Base-by-base conservation (phyloP, 192 early-diverging fungal species). In the Entomortierella parvispora region DNA sequence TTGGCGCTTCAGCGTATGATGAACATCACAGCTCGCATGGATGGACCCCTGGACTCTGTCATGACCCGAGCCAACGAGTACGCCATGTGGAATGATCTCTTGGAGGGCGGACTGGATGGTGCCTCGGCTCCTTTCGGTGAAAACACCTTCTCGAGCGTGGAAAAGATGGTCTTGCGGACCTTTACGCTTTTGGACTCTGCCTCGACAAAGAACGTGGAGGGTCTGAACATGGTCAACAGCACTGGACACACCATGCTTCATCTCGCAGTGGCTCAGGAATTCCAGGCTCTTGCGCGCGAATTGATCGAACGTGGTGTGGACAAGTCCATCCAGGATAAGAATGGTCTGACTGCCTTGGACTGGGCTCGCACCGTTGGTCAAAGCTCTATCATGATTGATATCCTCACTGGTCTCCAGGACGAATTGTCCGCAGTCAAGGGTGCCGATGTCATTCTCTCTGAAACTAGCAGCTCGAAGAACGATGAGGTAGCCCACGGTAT, bases 191-290 rank as follows among this genome's bases (percentile, higher is more conserved):
- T 76, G 34, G 71, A 76, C 29, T 50, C 65, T 2, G 63, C 64
- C 25, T 40, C 59, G 15, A 15, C 22, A 64, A 62, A 67, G 71
- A 68, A 76, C 34, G 23, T 52, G 25, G 71, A 76, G 34, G 59
- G 71, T 42, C 26, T 76, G 22, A 60, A 51, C 42, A 55, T 76
- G 29, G 46, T 43, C 40, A 76, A 76, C 65, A 50, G 23, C 53
- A 76, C 71, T 42, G 71, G 71, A 18, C 71, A 76, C 31, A 67
- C 64, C 18, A 68, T 76, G 71, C 65, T 76, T 34, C 71, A 76
- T 50, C 71, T 76, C 53, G 64, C 71, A 0, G 65, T 76, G 44
- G 50, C 64, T 14, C 53, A 68, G 2, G 65, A 77, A 25, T 68
- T 43, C 47, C 25, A 76, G 29, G 40, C 50, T 0, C 56, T 77